Evolutionary conservation across 73 alveolate genomes (phyloP).

Genomic region (Paramecium biaurelia): DNA sequence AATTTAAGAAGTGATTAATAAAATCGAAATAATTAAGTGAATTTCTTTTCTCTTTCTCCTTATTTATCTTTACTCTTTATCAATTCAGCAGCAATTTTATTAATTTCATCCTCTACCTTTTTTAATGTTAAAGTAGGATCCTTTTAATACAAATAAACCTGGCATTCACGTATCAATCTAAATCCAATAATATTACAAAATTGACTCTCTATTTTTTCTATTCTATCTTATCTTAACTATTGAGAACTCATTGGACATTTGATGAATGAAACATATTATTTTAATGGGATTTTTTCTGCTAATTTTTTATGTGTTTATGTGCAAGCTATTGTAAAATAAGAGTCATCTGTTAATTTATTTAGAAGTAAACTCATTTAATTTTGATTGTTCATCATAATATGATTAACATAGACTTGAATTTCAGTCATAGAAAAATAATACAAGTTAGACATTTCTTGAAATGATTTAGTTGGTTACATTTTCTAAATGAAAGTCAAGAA

Average conservation of each 20-base stretch:
- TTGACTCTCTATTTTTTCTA: neutral
- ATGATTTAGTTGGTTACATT: neutral
- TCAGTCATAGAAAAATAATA: neutral
- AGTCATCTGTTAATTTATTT: neutral
- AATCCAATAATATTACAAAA: neutral
- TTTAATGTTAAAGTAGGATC: neutral
- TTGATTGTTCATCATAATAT: neutral
- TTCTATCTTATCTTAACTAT: neutral
- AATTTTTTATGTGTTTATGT: neutral
- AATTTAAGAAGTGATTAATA: neutral
- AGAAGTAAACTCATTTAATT: neutral
- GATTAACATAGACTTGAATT: neutral
- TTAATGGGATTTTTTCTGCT: neutral
- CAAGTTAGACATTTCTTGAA: neutral
- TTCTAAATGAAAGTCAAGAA: neutral
- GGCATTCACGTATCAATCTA: neutral
- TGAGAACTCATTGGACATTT: neutral
- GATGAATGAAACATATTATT: neutral
- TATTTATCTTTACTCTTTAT: neutral
- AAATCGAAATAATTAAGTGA: neutral
- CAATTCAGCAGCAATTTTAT: neutral
- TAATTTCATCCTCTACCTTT: neutral
- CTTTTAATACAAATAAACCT: neutral
- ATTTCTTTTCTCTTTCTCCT: neutral
- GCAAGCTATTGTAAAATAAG: neutral